Evolutionary conservation across 1,284 basidiomycete species (phyloP).

Genomic region (Caloboletus firmus): DNA sequence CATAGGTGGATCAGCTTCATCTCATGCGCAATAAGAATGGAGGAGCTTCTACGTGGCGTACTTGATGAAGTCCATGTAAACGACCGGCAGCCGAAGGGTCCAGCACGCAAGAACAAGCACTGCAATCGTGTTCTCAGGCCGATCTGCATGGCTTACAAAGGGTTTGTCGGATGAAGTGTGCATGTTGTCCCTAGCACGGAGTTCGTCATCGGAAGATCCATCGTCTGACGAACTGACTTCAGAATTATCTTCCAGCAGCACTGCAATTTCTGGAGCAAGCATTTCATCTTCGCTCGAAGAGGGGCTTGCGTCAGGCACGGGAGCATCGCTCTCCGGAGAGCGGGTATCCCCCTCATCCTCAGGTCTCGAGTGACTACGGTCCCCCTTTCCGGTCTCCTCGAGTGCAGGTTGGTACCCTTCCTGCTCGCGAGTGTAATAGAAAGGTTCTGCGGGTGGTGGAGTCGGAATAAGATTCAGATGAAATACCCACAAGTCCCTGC

Average conservation of each 20-base stretch:
- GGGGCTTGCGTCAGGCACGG: conserved; percentile 4
- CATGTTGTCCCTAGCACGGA: conserved; percentile 11
- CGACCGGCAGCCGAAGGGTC: conserved; percentile 73
- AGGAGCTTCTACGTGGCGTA: conserved; percentile 37
- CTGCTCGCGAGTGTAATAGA: conserved; percentile 44
- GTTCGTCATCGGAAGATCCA: conserved; percentile 34
- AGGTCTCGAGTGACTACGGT: background rate
- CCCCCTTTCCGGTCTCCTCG: conserved; percentile 15
- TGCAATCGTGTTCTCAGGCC: conserved; percentile 59
- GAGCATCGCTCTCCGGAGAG: background rate
- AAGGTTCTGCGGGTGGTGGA: conserved; percentile 62
- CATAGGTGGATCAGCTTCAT: conserved; percentile 5
- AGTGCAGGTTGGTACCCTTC: conserved; percentile 19
- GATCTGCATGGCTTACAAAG: conserved; percentile 44
- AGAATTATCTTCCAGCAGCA: conserved; percentile 56
- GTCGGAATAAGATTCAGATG: conserved; percentile 65
- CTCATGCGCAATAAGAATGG: background rate
- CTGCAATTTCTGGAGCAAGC: conserved; percentile 49
- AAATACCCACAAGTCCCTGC: conserved; percentile 80
- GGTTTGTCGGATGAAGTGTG: conserved; percentile 12
- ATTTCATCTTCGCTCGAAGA: conserved; percentile 32
- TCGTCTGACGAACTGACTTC: conserved; percentile 48
- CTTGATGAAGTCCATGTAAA: conserved; percentile 74
- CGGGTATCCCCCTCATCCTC: conserved; percentile 17
- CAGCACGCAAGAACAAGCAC: conserved; percentile 74